Conservation (phyloP, 2,329 filamentous ascomycete species). For the Canariomyces notabilis region DNA sequence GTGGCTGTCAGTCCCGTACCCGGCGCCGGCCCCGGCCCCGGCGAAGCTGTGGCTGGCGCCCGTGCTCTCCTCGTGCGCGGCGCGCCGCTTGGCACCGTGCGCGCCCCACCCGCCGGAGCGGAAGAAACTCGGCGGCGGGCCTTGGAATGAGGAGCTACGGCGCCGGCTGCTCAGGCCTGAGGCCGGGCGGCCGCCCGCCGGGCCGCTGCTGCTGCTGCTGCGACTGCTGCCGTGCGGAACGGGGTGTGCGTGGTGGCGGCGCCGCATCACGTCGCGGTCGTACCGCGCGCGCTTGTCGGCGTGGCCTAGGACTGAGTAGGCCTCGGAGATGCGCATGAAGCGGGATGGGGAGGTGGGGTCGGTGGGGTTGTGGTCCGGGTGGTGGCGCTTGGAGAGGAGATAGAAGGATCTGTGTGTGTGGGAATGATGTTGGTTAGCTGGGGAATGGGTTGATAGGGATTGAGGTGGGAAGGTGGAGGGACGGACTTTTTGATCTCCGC, state of each 20-base stretch:
- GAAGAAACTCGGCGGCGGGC: conserved; percentile 88
- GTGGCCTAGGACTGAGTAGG: conserved; percentile 72
- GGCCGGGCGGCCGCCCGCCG: conserved; percentile 70
- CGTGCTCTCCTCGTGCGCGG: conserved; percentile 44
- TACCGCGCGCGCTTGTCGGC: conserved; percentile 71
- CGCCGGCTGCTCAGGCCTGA: conserved; percentile 77
- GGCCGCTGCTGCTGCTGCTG: conserved; percentile 55
- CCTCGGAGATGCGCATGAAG: conserved; percentile 80
- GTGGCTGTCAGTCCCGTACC: not conserved
- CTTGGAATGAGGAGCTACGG: conserved; percentile 68
- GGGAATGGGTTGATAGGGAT: not conserved
- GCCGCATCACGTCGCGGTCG: conserved; percentile 62
- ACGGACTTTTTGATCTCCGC: conserved; percentile 77
- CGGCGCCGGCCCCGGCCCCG: not conserved
- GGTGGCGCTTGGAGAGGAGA: conserved; percentile 81
- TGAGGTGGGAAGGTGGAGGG: conserved; percentile 61
- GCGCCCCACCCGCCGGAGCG: conserved; percentile 72
- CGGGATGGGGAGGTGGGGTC: conserved; percentile 67
- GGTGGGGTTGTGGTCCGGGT: conserved; percentile 82
- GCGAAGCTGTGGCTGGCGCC: too few relatives aligned
- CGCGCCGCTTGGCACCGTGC: conserved; percentile 54
- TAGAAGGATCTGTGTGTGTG: conserved; percentile 64
- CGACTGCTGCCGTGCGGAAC: conserved; percentile 38
- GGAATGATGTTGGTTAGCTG: not conserved
- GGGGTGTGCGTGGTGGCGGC: conserved; percentile 30